Evolutionary conservation across 148 eudicot species (phyloP), one percentile per base, ranked within the genome.

Genomic region (Vaccinium myrtillus): DNA sequence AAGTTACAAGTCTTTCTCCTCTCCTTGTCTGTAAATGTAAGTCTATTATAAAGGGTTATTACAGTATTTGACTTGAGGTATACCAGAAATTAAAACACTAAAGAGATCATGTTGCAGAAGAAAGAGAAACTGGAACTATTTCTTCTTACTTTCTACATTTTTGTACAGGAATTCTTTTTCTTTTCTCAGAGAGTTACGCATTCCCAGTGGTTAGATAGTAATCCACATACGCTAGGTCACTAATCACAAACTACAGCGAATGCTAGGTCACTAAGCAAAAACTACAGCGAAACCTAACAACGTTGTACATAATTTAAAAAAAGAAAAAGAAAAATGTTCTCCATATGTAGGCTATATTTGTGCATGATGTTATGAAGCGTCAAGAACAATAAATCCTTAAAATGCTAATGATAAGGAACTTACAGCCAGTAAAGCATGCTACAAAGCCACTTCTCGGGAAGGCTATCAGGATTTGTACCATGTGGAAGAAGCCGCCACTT

Each of bases 361-460:
- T 23, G 74, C 82, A 69, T 18, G 49, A 83, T 70, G 59, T 61
- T 8, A 63, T 23, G 56, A 79, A 58, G 81, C 36, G 36, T 46
- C 56, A 81, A 67, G 73, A 78, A 49, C 27, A 18, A 73, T 74
- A 18, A 70, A 58, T 13, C 27, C 9, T 23, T 36, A 63, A 74
- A 51, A 76, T 53, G 53, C 14, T 23, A 65, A 80, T 21, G 18
- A 19, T 56, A 74, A 15, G 86, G 82, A 88, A 92, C 99, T 97
- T 90, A 97, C 99, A 97, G 94, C 98, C 99, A 97, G 73, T 88
- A 82, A 86, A 93, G 93, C 96, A 95, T 90, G 89, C 90, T 90
- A 83, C 99, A 97, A 65, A 88, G 76, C 99, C 99, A 97, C 88
- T 90, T 90, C 70, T 95, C 94, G 67, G 98, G 96, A 90, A 94